Conservation (phyloP, 2,329 filamentous ascomycete species). For the Ceratocystis huliohia region DNA sequence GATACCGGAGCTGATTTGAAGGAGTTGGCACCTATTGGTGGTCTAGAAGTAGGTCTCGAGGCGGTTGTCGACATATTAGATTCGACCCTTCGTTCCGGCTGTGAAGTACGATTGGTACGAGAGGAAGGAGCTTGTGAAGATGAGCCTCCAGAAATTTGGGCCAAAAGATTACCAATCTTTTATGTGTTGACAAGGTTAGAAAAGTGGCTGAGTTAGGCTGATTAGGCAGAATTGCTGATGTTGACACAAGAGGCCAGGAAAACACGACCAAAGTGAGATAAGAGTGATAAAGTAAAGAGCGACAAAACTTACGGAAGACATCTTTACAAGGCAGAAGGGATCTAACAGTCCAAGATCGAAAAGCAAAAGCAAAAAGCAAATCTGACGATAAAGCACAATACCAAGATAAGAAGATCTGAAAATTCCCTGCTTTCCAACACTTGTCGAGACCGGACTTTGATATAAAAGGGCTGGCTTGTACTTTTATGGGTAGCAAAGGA, state of each 20-base stretch:
- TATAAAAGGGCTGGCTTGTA: not conserved
- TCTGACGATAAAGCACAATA: not conserved
- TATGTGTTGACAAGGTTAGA: slow-evolving; percentile 10
- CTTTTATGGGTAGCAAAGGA: too few relatives aligned
- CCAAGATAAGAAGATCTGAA: not conserved
- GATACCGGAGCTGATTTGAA: slow-evolving; percentile 9
- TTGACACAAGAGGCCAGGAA: not conserved
- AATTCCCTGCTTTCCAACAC: not conserved
- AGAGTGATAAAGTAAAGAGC: too few relatives aligned
- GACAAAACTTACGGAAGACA: slow-evolving; percentile 13
- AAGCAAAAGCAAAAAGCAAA: not conserved
- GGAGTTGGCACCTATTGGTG: not conserved
- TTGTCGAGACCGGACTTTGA: not conserved
- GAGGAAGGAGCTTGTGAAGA: slow-evolving; percentile 1
- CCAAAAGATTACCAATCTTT: slow-evolving; percentile 20
- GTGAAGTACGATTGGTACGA: not conserved
- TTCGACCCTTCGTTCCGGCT: not conserved
- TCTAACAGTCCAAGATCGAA: not conserved
- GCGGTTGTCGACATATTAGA: not conserved
- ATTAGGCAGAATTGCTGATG: not conserved
- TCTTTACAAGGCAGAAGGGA: not conserved
- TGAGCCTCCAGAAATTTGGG: slow-evolving; percentile 15
- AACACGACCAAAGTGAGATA: not conserved
- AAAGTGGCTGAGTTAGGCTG: not conserved
- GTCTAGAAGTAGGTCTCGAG: slow-evolving; percentile 1